Evolutionary conservation across 495 filamentous ascomycete species (phyloP).

Genomic region (Penicillium egyptiacum): DNA sequence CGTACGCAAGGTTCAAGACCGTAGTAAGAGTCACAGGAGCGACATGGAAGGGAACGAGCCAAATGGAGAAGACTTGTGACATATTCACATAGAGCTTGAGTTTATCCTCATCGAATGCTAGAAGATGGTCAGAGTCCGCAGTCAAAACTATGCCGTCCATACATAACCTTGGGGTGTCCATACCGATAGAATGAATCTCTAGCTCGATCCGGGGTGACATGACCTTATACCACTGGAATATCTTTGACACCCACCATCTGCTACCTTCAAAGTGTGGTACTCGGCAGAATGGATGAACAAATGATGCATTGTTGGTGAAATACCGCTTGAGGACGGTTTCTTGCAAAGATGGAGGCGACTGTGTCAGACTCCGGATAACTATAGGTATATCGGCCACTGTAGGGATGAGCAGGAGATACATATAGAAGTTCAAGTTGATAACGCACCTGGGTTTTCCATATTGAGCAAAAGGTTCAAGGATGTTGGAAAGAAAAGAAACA

Average conservation of each 20-base stretch:
- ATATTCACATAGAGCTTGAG: slow-evolving; percentile 68
- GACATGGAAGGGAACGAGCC: slow-evolving; percentile 71
- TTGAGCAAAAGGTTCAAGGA: slow-evolving; percentile 4
- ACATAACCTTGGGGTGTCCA: slow-evolving; percentile 9
- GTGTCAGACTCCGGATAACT: slow-evolving; percentile 66
- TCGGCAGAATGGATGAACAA: slow-evolving; percentile 79
- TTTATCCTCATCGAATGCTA: slow-evolving; percentile 66
- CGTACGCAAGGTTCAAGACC: slow-evolving; percentile 59
- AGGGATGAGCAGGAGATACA: neutral
- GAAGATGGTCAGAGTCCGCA: neutral
- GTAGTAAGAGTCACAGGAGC: slow-evolving; percentile 69
- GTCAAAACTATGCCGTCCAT: too few relatives aligned
- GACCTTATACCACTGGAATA: slow-evolving; percentile 87
- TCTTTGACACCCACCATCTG: slow-evolving; percentile 60
- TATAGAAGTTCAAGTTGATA: neutral
- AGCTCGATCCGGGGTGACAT: slow-evolving; percentile 72
- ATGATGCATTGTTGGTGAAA: slow-evolving; percentile 67
- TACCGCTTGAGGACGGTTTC: slow-evolving; percentile 61
- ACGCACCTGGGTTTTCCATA: slow-evolving; percentile 46
- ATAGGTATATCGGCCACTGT: slow-evolving; percentile 54
- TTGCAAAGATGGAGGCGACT: slow-evolving; percentile 64
- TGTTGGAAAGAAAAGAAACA: slow-evolving; percentile 3
- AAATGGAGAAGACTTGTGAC: slow-evolving; percentile 71
- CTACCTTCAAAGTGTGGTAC: slow-evolving; percentile 59
- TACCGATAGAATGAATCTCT: slow-evolving; percentile 68